Percentiles rank a stretch among this genome's conserved stretches.
phyloP scores from a whole-genome alignment of 345 rosid genomes.

The Hibiscus trionum region DNA sequence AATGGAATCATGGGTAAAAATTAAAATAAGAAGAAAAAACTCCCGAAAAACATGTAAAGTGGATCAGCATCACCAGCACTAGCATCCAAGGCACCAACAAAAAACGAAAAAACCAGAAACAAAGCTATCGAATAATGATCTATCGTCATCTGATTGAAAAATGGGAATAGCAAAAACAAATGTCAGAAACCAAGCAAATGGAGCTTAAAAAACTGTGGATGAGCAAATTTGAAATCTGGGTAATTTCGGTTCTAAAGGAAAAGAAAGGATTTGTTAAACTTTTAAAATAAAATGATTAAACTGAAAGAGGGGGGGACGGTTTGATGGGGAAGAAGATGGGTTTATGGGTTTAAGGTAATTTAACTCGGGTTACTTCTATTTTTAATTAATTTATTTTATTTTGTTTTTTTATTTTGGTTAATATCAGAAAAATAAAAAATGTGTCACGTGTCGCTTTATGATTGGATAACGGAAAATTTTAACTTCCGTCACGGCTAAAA shows the following conservation, averaged over 20 bases:
- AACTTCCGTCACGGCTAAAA: too few relatives aligned
- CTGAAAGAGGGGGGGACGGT: too few relatives aligned
- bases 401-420: too few relatives aligned
- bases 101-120: background rate
- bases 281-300: too few relatives aligned
- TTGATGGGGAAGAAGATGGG: too few relatives aligned
- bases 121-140: background rate
- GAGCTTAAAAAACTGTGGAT: background rate
- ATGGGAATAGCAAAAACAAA: background rate
- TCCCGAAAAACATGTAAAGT: slow-evolving; percentile 43
- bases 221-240: background rate
- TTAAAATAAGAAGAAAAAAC: background rate
- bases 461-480: too few relatives aligned
- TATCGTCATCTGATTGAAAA: background rate
- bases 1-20: too few relatives aligned
- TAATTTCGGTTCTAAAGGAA: background rate
- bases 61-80: slow-evolving; percentile 77
- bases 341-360: too few relatives aligned
- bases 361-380: too few relatives aligned
- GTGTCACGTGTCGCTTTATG: too few relatives aligned
- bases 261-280: background rate
- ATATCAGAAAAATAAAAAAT: too few relatives aligned
- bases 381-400: too few relatives aligned
- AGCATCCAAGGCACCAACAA: slow-evolving; percentile 22
- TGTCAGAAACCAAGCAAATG: background rate